These are phyloP conservation scores for Plasmodium coatneyi DNA, from an alignment of 169 alveolate species.

Conservation along the genomic window DNA sequence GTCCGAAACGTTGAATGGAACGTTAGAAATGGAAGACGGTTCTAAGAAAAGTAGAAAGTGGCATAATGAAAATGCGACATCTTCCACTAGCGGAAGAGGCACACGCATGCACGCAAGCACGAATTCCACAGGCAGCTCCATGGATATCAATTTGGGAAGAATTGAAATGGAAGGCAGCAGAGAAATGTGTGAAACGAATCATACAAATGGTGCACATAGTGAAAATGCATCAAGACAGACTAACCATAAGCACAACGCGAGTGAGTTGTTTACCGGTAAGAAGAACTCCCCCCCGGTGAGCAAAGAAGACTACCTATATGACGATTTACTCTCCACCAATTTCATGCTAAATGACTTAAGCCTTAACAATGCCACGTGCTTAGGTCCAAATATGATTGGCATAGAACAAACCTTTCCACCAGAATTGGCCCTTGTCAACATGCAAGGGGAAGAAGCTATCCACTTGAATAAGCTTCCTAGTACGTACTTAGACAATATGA, in stretches of 20 bases:
- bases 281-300: not conserved
- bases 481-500: not conserved
- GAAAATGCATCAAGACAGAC: not conserved
- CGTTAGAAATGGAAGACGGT: conserved; percentile 14
- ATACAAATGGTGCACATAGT: not conserved
- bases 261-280: not conserved
- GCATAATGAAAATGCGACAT: not conserved
- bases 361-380: not conserved
- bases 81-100: not conserved
- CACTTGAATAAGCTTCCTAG: not conserved
- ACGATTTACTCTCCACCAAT: conserved; percentile 20
- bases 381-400: not conserved
- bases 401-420: not conserved
- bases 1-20: conserved; percentile 21
- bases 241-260: not conserved
- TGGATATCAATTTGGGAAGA: not conserved
- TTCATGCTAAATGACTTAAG: conserved; percentile 14
- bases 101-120: not conserved
- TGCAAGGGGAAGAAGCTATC: not conserved
- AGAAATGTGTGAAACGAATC: not conserved
- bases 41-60: not conserved
- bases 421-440: not conserved
- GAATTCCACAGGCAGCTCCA: not conserved
- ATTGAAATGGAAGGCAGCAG: not conserved
- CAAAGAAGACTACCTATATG: not conserved